Evolutionary conservation across 2,329 filamentous ascomycete genomes (phyloP).

Genomic region (Botrytis porri): DNA sequence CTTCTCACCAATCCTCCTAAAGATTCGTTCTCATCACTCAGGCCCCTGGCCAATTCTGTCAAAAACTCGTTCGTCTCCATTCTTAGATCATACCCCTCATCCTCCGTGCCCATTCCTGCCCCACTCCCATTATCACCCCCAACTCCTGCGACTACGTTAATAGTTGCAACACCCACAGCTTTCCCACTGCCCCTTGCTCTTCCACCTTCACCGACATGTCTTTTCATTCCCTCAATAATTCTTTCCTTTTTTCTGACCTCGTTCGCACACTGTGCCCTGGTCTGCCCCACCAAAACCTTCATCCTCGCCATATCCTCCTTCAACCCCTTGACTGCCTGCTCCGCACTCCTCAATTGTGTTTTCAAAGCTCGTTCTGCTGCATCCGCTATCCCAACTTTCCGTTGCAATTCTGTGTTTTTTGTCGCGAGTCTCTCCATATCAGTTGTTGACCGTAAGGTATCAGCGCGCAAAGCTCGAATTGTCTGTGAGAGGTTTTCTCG

Average conservation of each 20-base stretch:
- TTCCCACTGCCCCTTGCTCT: conserved; percentile 57
- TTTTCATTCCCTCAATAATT: conserved; percentile 85
- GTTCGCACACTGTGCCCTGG: conserved; percentile 81
- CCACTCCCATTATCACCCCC: conserved; percentile 41
- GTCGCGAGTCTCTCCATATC: conserved; percentile 61
- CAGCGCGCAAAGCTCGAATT: conserved; percentile 71
- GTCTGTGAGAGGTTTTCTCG: conserved; percentile 78
- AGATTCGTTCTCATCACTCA: conserved; percentile 90
- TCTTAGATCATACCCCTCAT: conserved; percentile 66
- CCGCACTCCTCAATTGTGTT: conserved; percentile 68
- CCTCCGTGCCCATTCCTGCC: conserved; percentile 34
- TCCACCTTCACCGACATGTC: conserved; percentile 71
- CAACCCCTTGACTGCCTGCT: conserved; percentile 69
- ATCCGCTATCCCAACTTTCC: conserved; percentile 57
- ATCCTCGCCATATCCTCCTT: conserved; percentile 81
- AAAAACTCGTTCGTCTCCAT: conserved; percentile 90
- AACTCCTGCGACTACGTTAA: conserved; percentile 55
- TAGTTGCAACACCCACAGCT: conserved; percentile 54
- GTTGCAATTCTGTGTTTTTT: conserved; percentile 52
- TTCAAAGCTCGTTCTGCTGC: conserved; percentile 69
- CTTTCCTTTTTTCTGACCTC: conserved; percentile 88
- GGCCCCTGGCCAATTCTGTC: conserved; percentile 73
- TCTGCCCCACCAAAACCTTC: conserved; percentile 76
- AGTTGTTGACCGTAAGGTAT: conserved; percentile 68
- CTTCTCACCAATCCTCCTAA: conserved; percentile 69